Evolutionary conservation across 305 asterid genomes (phyloP), one percentile per base, ranked within the genome.

Genomic region (Fraxinus platypoda): DNA sequence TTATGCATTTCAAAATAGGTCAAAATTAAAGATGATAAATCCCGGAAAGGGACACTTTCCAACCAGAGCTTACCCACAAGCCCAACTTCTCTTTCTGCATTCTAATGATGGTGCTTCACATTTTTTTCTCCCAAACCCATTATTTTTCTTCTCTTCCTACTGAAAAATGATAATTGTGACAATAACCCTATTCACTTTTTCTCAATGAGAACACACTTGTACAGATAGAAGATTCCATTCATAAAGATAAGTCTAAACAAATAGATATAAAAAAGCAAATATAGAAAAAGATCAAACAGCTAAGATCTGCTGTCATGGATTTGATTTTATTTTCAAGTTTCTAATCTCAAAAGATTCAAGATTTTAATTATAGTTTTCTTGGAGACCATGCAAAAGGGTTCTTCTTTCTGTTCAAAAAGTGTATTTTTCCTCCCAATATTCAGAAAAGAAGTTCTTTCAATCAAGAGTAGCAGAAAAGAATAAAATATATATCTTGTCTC

Each of bases 331-430:
- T 59, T 64, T 28, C 66, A 52, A 70, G 33, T 19, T 73, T 73
- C 38, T 75, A 28, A 75, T 88, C 85, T 89, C 71, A 85, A 88
- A 90, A 90, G 91, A 80, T 87, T 91, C 92, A 93, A 88, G 87
- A 84, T 85, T 83, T 88, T 77, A 88, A 92, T 91, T 79, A 92
- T 90, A 83, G 52, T 88, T 72, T 88, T 87, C 91, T 93, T 85
- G 97, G 91, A 92, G 94, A 93, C 97, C 96, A 93, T 92, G 97
- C 95, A 92, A 79, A 88, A 90, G 80, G 86, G 85, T 70, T 81
- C 85, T 82, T 87, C 86, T 87, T 90, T 88, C 83, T 84, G 30
- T 87, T 84, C 82, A 81, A 83, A 91, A 91, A 86, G 91, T 83
- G 70, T 68, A 86, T 84, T 91, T 66, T 86, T 74, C 74, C 82